Percentiles rank a stretch among this genome's conserved stretches.
Evolutionary conservation across 2,329 filamentous ascomycete genomes (phyloP).

Genomic region (Colletotrichum sp.): DNA sequence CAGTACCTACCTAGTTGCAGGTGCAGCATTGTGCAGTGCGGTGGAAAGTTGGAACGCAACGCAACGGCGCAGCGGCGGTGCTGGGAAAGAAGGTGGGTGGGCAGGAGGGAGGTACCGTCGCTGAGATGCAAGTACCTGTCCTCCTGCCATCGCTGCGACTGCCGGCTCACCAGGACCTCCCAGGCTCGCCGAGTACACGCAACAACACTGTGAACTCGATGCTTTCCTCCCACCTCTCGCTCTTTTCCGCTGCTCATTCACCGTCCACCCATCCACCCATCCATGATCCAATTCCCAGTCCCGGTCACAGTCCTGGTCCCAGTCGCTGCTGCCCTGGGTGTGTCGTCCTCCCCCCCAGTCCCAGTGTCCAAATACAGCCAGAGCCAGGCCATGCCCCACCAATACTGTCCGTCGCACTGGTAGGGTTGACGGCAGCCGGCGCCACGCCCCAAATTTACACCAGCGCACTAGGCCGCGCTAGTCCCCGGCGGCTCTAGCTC

Average conservation of each 20-base stretch:
- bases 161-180: background rate
- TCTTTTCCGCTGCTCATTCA: background rate
- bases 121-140: background rate
- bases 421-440: slow-evolving; percentile 18
- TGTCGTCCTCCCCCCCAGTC: background rate
- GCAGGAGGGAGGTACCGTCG: background rate
- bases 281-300: background rate
- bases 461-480: slow-evolving; percentile 10
- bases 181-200: background rate
- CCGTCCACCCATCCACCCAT: background rate
- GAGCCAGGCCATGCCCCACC: background rate
- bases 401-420: slow-evolving; percentile 15
- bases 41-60: background rate
- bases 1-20: background rate
- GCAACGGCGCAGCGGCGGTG: background rate
- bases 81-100: background rate
- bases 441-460: slow-evolving; percentile 24
- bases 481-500: slow-evolving; percentile 4
- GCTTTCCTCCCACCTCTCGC: background rate
- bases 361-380: background rate
- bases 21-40: background rate
- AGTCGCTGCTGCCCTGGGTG: background rate
- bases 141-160: background rate
- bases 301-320: background rate
- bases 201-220: background rate